Percentiles rank a stretch among this genome's conserved stretches.
Evolutionary conservation across 1,284 basidiomycete genomes (phyloP).

Genomic region (Volvariella surrecta): DNA sequence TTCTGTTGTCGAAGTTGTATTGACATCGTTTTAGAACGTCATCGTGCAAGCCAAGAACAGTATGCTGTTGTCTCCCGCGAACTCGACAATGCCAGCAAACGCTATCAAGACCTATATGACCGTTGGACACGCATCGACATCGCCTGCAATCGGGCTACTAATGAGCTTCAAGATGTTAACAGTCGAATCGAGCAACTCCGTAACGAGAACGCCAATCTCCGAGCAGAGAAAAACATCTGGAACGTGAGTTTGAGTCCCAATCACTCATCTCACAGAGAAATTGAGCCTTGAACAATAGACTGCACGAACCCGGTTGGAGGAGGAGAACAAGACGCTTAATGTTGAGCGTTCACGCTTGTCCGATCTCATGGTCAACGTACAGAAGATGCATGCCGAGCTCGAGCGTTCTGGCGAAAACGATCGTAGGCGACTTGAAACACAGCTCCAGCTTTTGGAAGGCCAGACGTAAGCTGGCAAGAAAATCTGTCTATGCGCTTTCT

Average conservation of each 20-base stretch:
- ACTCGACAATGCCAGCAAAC: constrained; percentile 49
- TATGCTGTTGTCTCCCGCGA: constrained; percentile 47
- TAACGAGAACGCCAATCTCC: constrained; percentile 78
- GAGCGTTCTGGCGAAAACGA: constrained; percentile 80
- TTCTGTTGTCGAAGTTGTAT: constrained; percentile 3
- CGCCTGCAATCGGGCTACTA: constrained; percentile 52
- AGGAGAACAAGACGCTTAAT: constrained; percentile 77
- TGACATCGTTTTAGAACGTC: constrained; percentile 39
- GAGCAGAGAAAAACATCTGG: constrained; percentile 90
- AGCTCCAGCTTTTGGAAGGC: constrained; percentile 70
- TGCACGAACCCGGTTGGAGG: constrained; percentile 69
- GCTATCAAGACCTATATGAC: constrained; percentile 62
- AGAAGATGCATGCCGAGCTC: constrained; percentile 83
- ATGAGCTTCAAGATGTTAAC: constrained; percentile 53
- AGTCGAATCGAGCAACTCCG: constrained; percentile 64
- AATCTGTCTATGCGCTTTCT: constrained; percentile 1
- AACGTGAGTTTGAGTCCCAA: constrained; percentile 46
- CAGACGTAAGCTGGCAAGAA: constrained; percentile 51
- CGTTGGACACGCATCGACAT: constrained; percentile 61
- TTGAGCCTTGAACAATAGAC: constrained; percentile 31
- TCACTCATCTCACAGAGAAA: no score
- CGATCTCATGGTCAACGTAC: constrained; percentile 82
- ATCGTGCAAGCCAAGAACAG: constrained; percentile 59
- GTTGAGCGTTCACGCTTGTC: constrained; percentile 79
- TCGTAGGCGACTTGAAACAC: constrained; percentile 69